phyloP scores from a whole-genome alignment of 2,329 filamentous ascomycete genomes.

The Pyrenophora teres region DNA sequence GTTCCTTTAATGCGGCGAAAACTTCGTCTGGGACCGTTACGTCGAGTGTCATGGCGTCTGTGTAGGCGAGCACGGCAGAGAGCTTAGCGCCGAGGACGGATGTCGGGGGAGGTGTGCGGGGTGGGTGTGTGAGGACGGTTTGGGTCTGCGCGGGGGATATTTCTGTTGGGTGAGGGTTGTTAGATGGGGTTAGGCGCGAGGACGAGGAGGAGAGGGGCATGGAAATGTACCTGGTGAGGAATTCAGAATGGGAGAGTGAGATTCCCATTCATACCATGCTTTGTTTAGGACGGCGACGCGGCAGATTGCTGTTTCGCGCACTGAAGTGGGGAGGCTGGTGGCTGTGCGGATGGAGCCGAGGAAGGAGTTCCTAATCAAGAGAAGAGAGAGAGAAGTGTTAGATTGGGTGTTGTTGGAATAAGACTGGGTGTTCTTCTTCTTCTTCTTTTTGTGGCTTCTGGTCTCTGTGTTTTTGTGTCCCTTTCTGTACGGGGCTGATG shows the following conservation, averaged over 20 bases:
- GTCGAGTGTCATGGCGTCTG: slow-evolving; percentile 81
- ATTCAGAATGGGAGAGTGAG: slow-evolving; percentile 71
- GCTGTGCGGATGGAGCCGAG: slow-evolving; percentile 60
- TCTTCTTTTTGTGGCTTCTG: no score
- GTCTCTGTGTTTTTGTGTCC: no score
- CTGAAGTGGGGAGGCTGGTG: slow-evolving; percentile 54
- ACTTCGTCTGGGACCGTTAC: slow-evolving; percentile 71
- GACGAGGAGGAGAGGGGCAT: slow-evolving; percentile 29
- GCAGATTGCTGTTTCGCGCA: slow-evolving; percentile 80
- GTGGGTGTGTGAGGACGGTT: slow-evolving; percentile 30
- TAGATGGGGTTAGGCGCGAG: no score
- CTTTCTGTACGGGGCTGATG: no score
- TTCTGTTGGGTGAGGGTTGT: slow-evolving; percentile 52
- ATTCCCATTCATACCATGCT: slow-evolving; percentile 84
- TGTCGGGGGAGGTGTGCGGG: slow-evolving; percentile 9
- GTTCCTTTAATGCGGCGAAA: slow-evolving; percentile 65
- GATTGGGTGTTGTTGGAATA: no score
- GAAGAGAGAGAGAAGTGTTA: not conserved
- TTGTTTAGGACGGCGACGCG: slow-evolving; percentile 79
- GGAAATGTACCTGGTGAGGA: slow-evolving; percentile 14
- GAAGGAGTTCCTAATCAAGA: slow-evolving; percentile 55
- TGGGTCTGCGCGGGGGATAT: slow-evolving; percentile 58
- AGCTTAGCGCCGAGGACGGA: slow-evolving; percentile 60
- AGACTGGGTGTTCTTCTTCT: no score
- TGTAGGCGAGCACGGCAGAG: slow-evolving; percentile 71